phyloP scores from a whole-genome alignment of 768 basidiomycete species.

The Xerocomellus intermedius region DNA sequence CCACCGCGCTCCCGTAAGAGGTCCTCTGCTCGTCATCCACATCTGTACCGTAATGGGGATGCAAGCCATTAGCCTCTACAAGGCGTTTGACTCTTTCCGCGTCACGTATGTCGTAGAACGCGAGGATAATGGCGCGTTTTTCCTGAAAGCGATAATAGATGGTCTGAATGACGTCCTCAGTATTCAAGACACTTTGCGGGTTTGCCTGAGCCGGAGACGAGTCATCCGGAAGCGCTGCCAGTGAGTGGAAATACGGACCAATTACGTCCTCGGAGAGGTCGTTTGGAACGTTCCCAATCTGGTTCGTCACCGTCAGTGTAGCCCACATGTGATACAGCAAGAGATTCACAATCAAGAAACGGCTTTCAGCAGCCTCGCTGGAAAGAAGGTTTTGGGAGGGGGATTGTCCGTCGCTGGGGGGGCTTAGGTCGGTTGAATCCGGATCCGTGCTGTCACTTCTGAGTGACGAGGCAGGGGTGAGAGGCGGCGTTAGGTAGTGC shows the following conservation, averaged over 20 bases:
- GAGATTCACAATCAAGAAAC: conserved; percentile 33
- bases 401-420: conserved; percentile 23
- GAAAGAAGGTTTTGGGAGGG: conserved; percentile 4
- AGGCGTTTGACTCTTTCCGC: conserved; percentile 46
- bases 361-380: conserved; percentile 24
- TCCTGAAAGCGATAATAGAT: conserved; percentile 53
- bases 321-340: background rate
- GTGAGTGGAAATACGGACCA: conserved; percentile 29
- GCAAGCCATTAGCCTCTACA: conserved; percentile 31
- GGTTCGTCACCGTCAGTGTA: conserved; percentile 14
- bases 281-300: conserved; percentile 43
- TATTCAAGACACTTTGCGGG: conserved; percentile 10
- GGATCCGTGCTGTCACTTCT: conserved; percentile 37
- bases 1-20: background rate
- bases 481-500: conserved; percentile 60
- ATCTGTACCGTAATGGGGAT: background rate
- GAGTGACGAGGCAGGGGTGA: conserved; percentile 64
- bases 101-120: conserved; percentile 61
- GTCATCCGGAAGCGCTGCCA: conserved; percentile 21
- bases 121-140: conserved; percentile 52
- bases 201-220: conserved; percentile 3
- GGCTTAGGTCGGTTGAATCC: conserved; percentile 30
- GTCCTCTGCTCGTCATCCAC: conserved; percentile 6
- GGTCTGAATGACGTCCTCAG: conserved; percentile 46
- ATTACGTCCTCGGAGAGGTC: conserved; percentile 32